A percentile compares a stretch with the other conserved stretches of the same genome.
Conservation (phyloP, 2,329 filamentous ascomycete species). For the Microcyclospora pomicola region DNA sequence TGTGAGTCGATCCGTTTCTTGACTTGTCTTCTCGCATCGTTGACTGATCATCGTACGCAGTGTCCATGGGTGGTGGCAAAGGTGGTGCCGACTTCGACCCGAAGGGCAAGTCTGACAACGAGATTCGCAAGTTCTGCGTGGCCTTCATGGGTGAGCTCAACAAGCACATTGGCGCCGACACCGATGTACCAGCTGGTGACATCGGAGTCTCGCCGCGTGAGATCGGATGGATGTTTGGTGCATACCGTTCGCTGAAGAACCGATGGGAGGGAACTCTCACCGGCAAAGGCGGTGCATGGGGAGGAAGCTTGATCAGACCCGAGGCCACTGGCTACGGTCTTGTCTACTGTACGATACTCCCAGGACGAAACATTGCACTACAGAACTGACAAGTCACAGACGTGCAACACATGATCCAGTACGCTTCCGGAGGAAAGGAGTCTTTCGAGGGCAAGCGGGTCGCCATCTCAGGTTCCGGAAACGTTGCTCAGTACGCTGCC, state of each 20-base stretch:
- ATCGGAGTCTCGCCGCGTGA: conserved; percentile 88
- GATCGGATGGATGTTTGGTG: conserved; percentile 88
- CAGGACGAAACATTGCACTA: too few species aligned
- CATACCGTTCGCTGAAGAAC: conserved; percentile 79
- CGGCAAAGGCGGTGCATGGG: conserved; percentile 87
- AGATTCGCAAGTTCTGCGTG: conserved; percentile 95
- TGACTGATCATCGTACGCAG: conserved; percentile 26
- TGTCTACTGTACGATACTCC: conserved; percentile 52
- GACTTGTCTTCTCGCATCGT: neutral
- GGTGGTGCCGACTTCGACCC: conserved; percentile 97
- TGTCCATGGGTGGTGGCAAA: conserved; percentile 94
- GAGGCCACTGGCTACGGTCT: conserved; percentile 96
- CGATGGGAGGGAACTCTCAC: conserved; percentile 93
- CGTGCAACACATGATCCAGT: conserved; percentile 86
- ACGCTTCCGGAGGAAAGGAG: conserved; percentile 65
- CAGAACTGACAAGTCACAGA: conserved; percentile 32
- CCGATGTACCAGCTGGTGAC: conserved; percentile 91
- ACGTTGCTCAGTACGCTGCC: conserved; percentile 94
- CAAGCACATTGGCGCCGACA: conserved; percentile 93
- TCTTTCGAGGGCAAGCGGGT: conserved; percentile 83
- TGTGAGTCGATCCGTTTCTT: conserved; percentile 41
- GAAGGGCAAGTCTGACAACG: conserved; percentile 93
- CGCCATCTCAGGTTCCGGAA: conserved; percentile 90
- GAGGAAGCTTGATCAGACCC: conserved; percentile 83
- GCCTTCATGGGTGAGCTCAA: conserved; percentile 91